These are phyloP conservation scores for Phytophthora idaei DNA, from an alignment of 352 stramenopile species.

Conservation along the genomic window DNA sequence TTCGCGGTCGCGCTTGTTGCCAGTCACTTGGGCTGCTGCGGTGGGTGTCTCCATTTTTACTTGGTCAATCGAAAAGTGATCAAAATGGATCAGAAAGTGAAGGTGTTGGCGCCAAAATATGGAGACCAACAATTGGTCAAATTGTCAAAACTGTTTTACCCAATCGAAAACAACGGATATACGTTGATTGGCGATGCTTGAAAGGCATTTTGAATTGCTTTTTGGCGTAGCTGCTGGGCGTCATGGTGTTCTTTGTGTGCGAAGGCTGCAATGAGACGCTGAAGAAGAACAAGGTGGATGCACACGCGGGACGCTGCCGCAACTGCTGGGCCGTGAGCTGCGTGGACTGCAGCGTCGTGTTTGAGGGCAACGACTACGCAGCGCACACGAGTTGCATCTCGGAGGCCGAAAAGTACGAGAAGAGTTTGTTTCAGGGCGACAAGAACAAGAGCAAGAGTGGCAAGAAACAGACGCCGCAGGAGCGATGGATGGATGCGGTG, in stretches of 20 bases:
- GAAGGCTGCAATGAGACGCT: conserved; percentile 92
- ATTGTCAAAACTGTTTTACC: not conserved
- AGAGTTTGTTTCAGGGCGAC: conserved; percentile 82
- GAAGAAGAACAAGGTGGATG: conserved; percentile 95
- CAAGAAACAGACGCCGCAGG: conserved; percentile 88
- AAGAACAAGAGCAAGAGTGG: conserved; percentile 49
- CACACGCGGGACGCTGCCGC: conserved; percentile 80
- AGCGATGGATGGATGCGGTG: conserved; percentile 87
- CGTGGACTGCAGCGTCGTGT: conserved; percentile 93
- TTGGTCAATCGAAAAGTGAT: not conserved
- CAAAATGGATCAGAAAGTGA: conserved; percentile 16
- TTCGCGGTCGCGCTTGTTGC: conserved; percentile 24
- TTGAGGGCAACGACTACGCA: conserved; percentile 89
- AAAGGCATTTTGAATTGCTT: conserved; percentile 13
- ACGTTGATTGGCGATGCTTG: conserved; percentile 22
- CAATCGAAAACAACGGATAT: not conserved
- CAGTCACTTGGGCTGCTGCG: conserved; percentile 7
- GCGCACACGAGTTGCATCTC: conserved; percentile 93
- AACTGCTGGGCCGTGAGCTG: conserved; percentile 93
- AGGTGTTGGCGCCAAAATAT: conserved; percentile 17
- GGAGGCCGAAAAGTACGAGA: conserved; percentile 95
- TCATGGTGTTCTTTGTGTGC: conserved; percentile 89
- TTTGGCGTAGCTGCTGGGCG: not conserved
- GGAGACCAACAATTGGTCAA: conserved; percentile 3
- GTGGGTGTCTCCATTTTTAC: conserved; percentile 7